Conservation (phyloP, 768 basidiomycete species). For the Amanita inopinata region DNA sequence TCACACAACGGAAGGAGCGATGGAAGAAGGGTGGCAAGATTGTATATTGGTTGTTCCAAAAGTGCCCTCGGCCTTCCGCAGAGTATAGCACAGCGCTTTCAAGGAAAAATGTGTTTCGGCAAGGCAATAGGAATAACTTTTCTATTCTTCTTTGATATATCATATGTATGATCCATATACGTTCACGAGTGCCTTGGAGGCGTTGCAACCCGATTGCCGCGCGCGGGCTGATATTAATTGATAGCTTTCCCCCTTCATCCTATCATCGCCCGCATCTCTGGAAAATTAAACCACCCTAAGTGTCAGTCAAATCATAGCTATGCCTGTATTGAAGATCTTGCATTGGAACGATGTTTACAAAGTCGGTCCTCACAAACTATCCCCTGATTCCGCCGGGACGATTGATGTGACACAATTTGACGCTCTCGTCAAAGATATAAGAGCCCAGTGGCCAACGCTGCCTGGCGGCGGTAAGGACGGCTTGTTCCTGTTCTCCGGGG, state of each 20-base stretch:
- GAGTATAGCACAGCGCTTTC: constrained; percentile 21
- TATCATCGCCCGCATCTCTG: too few relatives aligned
- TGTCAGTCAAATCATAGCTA: too few relatives aligned
- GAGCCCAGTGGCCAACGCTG: constrained; percentile 42
- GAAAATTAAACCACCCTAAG: not conserved
- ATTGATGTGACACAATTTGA: constrained; percentile 85
- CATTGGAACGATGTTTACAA: constrained; percentile 86
- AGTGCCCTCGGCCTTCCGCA: constrained; percentile 15
- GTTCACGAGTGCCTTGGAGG: too few relatives aligned
- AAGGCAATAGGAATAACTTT: constrained; percentile 78
- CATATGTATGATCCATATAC: not conserved
- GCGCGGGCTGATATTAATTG: too few relatives aligned
- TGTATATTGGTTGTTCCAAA: constrained; percentile 78
- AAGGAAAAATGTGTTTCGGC: constrained; percentile 51
- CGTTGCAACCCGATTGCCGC: too few relatives aligned
- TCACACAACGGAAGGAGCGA: constrained; percentile 43
- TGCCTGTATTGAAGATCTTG: constrained; percentile 30
- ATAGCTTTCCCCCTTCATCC: too few relatives aligned
- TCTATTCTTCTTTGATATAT: constrained; percentile 29
- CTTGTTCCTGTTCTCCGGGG: constrained; percentile 79
- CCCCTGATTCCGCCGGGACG: constrained; percentile 41
- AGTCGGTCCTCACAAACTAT: constrained; percentile 64
- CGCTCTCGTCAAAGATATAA: constrained; percentile 54
- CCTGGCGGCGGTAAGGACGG: constrained; percentile 54
- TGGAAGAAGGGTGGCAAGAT: constrained; percentile 75